These are phyloP conservation scores for Monilinia aucupariae DNA, from an alignment of 2,329 filamentous ascomycete species.

Conservation along the genomic window DNA sequence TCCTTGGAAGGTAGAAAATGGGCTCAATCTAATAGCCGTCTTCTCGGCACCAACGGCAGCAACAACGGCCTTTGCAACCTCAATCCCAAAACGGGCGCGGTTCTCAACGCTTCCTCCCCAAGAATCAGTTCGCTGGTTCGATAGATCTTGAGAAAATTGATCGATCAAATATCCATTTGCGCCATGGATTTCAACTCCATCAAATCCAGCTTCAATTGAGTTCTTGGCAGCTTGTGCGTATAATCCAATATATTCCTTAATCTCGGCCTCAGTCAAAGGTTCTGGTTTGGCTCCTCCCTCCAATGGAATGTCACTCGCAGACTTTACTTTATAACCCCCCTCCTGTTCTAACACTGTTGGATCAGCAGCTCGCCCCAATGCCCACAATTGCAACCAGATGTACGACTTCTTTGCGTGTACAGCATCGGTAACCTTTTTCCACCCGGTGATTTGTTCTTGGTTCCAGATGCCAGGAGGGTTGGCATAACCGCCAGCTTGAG, in stretches of 20 bases:
- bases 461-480: conserved; percentile 53
- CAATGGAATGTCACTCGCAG: conserved; percentile 26
- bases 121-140: conserved; percentile 51
- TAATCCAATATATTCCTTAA: conserved; percentile 36
- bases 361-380: conserved; percentile 44
- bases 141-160: conserved; percentile 35
- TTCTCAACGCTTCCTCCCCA: conserved; percentile 49
- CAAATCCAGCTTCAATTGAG: conserved; percentile 51
- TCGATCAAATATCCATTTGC: conserved; percentile 35
- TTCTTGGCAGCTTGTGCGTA: conserved; percentile 36
- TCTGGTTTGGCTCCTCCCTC: conserved; percentile 27
- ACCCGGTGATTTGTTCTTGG: conserved; percentile 47
- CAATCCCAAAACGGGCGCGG: conserved; percentile 47
- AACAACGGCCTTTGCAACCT: conserved; percentile 47
- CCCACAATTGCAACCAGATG: conserved; percentile 58
- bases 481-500: conserved; percentile 43
- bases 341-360: conserved; percentile 20
- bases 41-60: conserved; percentile 48
- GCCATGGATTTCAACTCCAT: conserved; percentile 43
- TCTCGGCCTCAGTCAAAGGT: conserved; percentile 38
- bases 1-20: conserved; percentile 55
- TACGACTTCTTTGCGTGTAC: conserved; percentile 54
- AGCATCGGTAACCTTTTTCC: conserved; percentile 52
- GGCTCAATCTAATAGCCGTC: conserved; percentile 53
- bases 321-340: conserved; percentile 25